phyloP scores from a whole-genome alignment of 495 filamentous ascomycete species.

The Neurospora sp. region DNA sequence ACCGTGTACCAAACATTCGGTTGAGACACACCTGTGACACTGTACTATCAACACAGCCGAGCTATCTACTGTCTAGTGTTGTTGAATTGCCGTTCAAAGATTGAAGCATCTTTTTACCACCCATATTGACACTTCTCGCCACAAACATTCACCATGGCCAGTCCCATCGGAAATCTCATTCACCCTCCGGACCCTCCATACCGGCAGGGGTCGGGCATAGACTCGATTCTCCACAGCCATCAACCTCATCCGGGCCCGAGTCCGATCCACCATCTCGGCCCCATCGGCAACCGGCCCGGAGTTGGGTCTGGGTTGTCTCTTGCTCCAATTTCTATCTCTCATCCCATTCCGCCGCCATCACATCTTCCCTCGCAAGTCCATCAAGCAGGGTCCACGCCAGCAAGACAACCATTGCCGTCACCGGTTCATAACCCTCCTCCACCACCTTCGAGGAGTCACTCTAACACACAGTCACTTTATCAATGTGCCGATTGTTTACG shows the following conservation, averaged over 20 bases:
- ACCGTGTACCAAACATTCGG: neutral
- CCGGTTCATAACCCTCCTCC: neutral
- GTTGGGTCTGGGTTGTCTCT: neutral
- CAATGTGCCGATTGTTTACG: constrained; percentile 46
- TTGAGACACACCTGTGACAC: neutral
- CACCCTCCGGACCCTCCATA: constrained; percentile 8
- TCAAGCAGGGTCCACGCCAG: neutral
- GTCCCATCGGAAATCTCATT: constrained; percentile 19
- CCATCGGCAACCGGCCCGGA: neutral
- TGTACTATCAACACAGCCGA: neutral
- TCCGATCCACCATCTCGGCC: neutral
- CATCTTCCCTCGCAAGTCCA: neutral
- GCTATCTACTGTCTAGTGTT: neutral
- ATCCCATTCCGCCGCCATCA: neutral
- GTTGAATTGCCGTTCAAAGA: neutral
- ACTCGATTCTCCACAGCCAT: constrained; percentile 1
- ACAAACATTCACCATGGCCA: constrained; percentile 12
- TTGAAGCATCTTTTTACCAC: neutral
- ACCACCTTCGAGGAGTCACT: constrained; percentile 10
- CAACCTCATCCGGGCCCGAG: constrained; percentile 3
- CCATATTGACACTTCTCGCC: neutral
- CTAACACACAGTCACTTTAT: constrained; percentile 28
- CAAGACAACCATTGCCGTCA: neutral
- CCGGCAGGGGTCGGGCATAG: neutral
- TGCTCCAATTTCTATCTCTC: constrained; percentile 1